phyloP scores from a whole-genome alignment of 1,284 basidiomycete genomes.

The Trichosporon faecale region DNA sequence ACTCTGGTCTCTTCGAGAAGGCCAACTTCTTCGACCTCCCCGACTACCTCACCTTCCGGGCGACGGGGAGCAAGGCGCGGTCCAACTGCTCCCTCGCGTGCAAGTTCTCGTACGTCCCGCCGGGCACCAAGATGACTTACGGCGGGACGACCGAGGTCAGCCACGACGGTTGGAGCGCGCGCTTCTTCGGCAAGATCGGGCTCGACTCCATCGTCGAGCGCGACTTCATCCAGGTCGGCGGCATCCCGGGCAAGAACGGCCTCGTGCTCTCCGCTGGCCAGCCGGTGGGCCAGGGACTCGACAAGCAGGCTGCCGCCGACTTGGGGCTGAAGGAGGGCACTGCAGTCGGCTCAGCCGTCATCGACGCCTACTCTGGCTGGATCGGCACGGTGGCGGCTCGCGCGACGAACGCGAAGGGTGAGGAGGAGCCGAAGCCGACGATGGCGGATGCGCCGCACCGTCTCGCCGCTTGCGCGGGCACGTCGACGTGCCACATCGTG shows the following conservation, averaged over 20 bases:
- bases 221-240: conserved; percentile 75
- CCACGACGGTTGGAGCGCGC: conserved; percentile 73
- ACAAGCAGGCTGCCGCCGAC: conserved; percentile 72
- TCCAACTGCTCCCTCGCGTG: conserved; percentile 93
- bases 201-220: conserved; percentile 55
- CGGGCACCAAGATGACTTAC: conserved; percentile 50
- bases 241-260: conserved; percentile 58
- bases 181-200: conserved; percentile 78
- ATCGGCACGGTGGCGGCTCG: conserved; percentile 89
- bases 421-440: conserved; percentile 54
- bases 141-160: conserved; percentile 38
- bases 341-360: conserved; percentile 87
- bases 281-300: conserved; percentile 82
- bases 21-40: conserved; percentile 97
- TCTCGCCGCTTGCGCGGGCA: conserved; percentile 90
- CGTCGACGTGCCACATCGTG: conserved; percentile 91
- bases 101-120: conserved; percentile 95
- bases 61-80: conserved; percentile 73
- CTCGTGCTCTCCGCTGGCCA: conserved; percentile 83
- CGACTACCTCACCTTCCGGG: conserved; percentile 91
- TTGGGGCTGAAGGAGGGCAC: conserved; percentile 85
- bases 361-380: conserved; percentile 99
- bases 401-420: conserved; percentile 58
- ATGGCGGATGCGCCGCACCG: conserved; percentile 74
- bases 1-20: conserved; percentile 65